Evolutionary conservation across 169 alveolate genomes (phyloP), one percentile per base, ranked within the genome.

Genomic region (Cytauxzoon felis): DNA sequence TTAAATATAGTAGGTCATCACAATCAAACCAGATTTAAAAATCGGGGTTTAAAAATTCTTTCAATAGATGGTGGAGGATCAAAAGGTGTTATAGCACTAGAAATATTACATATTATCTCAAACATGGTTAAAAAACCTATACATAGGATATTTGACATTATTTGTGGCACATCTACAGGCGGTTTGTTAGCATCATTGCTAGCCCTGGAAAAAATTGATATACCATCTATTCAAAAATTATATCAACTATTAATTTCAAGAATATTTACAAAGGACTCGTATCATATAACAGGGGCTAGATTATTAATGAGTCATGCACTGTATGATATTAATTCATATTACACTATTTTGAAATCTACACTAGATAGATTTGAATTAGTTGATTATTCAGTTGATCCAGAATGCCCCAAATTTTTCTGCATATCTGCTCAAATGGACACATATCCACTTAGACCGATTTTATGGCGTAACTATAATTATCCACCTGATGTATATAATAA

Each of bases 151-250:
- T 91, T 91, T 47, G 95, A 91, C 76, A 58, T 91, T 41, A 79
- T 91, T 32, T 87, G 94, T 56, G 95, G 94, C 9, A 91, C 94
- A 1, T 87, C 93, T 38, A 87, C 94, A 13, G 95, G 95, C 8
- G 94, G 92, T 9, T 56, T 91, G 23, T 53, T 91, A 27, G 92
- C 92, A 23, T 65, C 89, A 4, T 61, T 89, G 29, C 54, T 89
- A 11, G 94, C 91, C 24, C 64, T 87, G 33, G 94, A 89, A 62
- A 80, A 73, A 49, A 86, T 90, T 19, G 78, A 78, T 21, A 68
- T 82, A 24, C 53, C 75, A n/a, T 92, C 88, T 41, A 69, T 79
- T 24, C 79, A 67, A 57, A 62, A 60, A 45, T 67, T 87, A 19
- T 90, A 86, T 52, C 91, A 90, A 53, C n/a, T 69, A n/a, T 45